Conservation (phyloP, 202 grass and related monocot species). For the Elaeis oleifera region DNA sequence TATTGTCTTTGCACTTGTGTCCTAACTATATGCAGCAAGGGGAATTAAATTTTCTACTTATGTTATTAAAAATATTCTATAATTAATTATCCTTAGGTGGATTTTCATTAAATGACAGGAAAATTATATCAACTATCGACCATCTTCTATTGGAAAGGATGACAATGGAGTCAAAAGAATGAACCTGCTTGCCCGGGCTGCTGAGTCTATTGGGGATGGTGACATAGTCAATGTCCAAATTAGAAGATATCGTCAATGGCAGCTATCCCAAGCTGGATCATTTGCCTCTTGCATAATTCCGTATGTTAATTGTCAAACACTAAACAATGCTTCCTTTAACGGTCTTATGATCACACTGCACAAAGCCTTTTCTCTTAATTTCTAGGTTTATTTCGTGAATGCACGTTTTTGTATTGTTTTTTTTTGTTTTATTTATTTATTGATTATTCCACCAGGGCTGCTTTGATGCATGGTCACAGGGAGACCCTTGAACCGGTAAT, state of each 20-base stretch:
- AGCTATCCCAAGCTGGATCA: conserved; percentile 81
- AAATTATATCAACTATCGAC: conserved; percentile 96
- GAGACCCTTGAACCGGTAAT: conserved; percentile 79
- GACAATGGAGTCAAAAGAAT: conserved; percentile 97
- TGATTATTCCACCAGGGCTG: conserved; percentile 44
- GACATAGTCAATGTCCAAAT: conserved; percentile 99
- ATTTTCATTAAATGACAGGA: conserved; percentile 40
- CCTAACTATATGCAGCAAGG: too few species aligned
- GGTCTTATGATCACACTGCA: not conserved
- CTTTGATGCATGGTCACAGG: conserved; percentile 85
- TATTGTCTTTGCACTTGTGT: too few species aligned
- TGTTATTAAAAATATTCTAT: not conserved
- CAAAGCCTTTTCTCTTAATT: conserved; percentile 1
- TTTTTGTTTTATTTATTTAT: conserved; percentile 15
- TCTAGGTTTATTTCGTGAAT: not conserved
- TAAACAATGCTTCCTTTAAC: not conserved
- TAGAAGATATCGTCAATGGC: conserved; percentile 97
- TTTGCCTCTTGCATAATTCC: conserved; percentile 90
- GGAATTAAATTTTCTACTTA: conserved; percentile 3
- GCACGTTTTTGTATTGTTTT: not conserved
- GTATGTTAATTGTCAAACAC: conserved; percentile 43
- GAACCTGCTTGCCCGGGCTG: conserved; percentile 68
- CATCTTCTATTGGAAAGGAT: conserved; percentile 62
- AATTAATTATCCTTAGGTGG: too few species aligned
- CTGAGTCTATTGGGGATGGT: conserved; percentile 75